phyloP scores from a whole-genome alignment of 257 asterid genomes.

The Jacaranda mimosifolia region DNA sequence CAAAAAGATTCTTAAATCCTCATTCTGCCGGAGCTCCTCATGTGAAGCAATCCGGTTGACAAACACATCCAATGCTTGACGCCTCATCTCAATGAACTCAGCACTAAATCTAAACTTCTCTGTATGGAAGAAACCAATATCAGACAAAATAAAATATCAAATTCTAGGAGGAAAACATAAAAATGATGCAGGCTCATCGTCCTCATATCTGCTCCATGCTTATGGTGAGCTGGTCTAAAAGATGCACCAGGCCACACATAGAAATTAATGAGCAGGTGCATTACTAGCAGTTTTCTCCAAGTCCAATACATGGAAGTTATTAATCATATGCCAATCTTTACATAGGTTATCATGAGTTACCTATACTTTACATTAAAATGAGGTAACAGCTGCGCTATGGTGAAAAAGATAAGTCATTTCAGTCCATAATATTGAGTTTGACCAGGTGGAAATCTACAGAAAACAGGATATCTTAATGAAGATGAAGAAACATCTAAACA shows the following conservation, averaged over 20 bases:
- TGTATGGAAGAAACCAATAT: conserved; percentile 40
- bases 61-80: conserved; percentile 77
- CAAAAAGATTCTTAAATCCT: conserved; percentile 71
- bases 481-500: not conserved
- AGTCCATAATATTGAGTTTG: not conserved
- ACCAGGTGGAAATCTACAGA: not conserved
- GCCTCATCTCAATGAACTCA: conserved; percentile 81
- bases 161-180: not conserved
- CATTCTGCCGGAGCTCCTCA: conserved; percentile 69
- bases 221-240: not conserved
- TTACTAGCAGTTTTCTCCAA: not conserved
- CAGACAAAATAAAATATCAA: conserved; percentile 12
- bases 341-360: not conserved
- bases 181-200: not conserved
- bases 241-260: not conserved
- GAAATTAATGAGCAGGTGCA: not conserved
- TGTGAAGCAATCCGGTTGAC: conserved; percentile 77
- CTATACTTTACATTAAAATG: not conserved
- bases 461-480: not conserved
- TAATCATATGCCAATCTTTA: not conserved
- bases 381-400: not conserved
- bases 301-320: not conserved
- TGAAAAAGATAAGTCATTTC: conserved; percentile 1
- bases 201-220: not conserved
- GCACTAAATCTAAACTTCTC: conserved; percentile 80